Evolutionary conservation across 148 eudicot species (phyloP).

Genomic region (Gaultheria prostrata): DNA sequence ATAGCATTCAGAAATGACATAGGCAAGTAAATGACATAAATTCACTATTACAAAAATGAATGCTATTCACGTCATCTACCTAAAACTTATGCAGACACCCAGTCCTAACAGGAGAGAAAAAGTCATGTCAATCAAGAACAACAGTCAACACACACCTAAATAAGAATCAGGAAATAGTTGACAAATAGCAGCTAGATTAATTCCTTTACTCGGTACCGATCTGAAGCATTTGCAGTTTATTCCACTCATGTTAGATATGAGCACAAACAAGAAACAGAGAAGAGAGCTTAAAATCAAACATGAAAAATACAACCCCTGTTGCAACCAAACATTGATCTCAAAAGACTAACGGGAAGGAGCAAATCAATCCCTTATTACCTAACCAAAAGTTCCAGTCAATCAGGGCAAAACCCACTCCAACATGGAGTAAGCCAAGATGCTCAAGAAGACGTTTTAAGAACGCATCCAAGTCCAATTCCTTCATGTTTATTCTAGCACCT

Average conservation of each 20-base stretch:
- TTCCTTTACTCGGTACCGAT: neutral
- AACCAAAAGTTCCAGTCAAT: neutral
- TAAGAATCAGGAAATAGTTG: neutral
- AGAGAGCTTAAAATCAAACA: no score
- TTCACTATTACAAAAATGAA: no score
- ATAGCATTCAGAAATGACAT: slow-evolving; percentile 64
- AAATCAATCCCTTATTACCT: neutral
- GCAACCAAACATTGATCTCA: neutral
- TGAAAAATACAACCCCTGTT: neutral
- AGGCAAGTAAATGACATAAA: slow-evolving; percentile 32
- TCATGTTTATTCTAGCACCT: neutral
- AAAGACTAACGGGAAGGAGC: neutral
- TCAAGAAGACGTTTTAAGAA: neutral
- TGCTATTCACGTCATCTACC: neutral
- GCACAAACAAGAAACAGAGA: neutral
- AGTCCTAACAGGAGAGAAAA: neutral
- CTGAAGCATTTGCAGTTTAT: slow-evolving; percentile 6
- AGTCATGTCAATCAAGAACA: neutral
- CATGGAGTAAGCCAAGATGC: neutral
- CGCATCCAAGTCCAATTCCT: neutral
- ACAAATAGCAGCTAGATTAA: neutral
- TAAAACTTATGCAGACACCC: neutral
- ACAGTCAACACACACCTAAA: neutral
- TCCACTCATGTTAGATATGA: neutral
- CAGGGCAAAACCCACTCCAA: neutral